Evolutionary conservation across 805 yeast genomes (phyloP), one percentile per base, ranked within the genome.

Genomic region (Geotrichum ghanense): DNA sequence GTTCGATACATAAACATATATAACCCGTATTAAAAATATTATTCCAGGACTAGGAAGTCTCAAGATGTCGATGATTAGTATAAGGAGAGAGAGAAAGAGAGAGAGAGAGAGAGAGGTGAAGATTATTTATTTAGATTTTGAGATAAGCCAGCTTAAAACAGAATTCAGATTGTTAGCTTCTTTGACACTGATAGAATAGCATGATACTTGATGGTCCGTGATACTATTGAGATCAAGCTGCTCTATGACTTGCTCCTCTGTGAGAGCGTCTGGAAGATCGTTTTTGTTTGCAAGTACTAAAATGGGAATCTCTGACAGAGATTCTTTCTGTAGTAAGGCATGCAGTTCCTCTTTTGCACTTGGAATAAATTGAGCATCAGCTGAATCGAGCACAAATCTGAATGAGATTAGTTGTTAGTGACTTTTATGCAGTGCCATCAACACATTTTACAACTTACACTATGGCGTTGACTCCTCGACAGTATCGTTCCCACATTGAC

Each of bases 401-500:
- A 7, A 19, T 26, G 21, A 27, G 27, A 24, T 35, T 10, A 20
- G 9, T n/a, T n/a, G n/a, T n/a, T n/a, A n/a, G n/a, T n/a, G n/a
- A n/a, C n/a, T n/a, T n/a, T n/a, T n/a, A n/a, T n/a, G n/a, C n/a
- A 10, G 16, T n/a, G 16, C 17, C 9, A 12, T 12, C 27, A 27
- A 14, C 5, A 14, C 43, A 27, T 22, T 27, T 27, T 4, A 20
- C 16, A 22, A 52, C 59, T 40, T 48, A 56, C 56, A 63, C 54
- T 31, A 64, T 63, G 12, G 67, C 67, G 44, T 54, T 55, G 44
- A 61, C 65, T 9, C 66, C 67, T 43, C 60, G 54, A 48, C 69
- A 64, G 46, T 64, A 64, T 19, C 68, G 55, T 42, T 64, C 68
- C 68, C 68, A 64, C 68, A 64, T 63, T 23, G 64, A 55, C 43